phyloP scores from a whole-genome alignment of 2,329 filamentous ascomycete genomes.

The Exophiala oligosperma region DNA sequence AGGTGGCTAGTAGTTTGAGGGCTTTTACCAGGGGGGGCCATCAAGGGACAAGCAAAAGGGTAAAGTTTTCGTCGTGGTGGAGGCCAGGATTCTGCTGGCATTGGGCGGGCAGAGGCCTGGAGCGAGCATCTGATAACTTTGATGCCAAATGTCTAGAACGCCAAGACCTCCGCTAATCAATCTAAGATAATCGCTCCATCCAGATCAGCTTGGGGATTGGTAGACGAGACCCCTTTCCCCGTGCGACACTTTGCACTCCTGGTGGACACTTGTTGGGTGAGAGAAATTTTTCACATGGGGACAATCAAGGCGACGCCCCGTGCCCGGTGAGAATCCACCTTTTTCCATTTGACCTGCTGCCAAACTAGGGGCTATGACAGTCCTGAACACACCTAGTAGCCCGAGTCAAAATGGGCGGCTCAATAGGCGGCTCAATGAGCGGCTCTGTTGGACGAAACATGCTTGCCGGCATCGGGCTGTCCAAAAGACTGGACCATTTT shows the following conservation, averaged over 20 bases:
- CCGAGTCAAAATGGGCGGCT: too few relatives aligned
- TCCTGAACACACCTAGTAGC: too few relatives aligned
- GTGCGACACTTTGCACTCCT: background rate
- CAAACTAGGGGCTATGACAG: background rate
- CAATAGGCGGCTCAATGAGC: too few relatives aligned
- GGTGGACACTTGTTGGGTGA: background rate
- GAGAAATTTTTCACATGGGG: background rate
- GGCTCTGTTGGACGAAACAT: background rate
- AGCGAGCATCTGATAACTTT: conserved; percentile 5
- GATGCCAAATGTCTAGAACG: background rate
- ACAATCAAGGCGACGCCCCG: too few relatives aligned
- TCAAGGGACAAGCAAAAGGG: too few relatives aligned
- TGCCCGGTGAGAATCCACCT: too few relatives aligned
- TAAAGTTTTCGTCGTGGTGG: background rate
- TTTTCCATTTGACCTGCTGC: background rate
- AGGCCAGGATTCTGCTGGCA: background rate
- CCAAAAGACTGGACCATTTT: background rate
- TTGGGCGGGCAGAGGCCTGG: background rate
- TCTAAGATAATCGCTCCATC: background rate
- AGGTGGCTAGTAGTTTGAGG: background rate
- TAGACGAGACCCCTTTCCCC: background rate
- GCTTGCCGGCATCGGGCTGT: conserved; percentile 1
- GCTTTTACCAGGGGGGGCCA: background rate
- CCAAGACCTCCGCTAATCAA: background rate
- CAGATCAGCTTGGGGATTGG: background rate